Conservation (phyloP, 2,329 filamentous ascomycete species). For the Pseudocercospora crystallina region DNA sequence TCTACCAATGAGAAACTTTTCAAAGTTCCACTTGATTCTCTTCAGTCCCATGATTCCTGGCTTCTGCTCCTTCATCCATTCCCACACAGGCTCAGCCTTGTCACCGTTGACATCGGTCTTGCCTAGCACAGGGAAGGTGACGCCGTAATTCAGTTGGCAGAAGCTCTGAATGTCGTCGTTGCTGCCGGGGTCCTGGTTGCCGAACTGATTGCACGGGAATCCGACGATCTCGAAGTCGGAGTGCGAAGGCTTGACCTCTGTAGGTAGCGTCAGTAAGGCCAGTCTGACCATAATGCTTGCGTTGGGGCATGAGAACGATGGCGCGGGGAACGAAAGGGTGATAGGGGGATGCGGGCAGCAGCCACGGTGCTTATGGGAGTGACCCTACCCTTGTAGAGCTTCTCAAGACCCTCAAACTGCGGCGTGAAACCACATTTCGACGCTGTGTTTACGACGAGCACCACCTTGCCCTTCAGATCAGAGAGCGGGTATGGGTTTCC, state of each 20-base stretch:
- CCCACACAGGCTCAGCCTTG: conserved; percentile 73
- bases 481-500: conserved; percentile 69
- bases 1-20: conserved; percentile 88
- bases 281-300: neutral
- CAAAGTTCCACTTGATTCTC: conserved; percentile 98
- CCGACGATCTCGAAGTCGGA: conserved; percentile 82
- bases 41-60: conserved; percentile 84
- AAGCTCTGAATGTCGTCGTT: conserved; percentile 64
- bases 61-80: conserved; percentile 71
- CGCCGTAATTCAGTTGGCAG: conserved; percentile 93
- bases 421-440: conserved; percentile 99
- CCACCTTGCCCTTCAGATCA: conserved; percentile 83
- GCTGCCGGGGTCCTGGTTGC: conserved; percentile 78
- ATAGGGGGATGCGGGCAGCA: too few species aligned
- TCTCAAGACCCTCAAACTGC: conserved; percentile 88
- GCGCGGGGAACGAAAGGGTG: neutral
- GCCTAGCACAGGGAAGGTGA: conserved; percentile 84
- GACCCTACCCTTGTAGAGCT: conserved; percentile 69
- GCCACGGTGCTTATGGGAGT: too few species aligned
- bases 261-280: neutral
- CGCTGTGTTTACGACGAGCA: conserved; percentile 95
- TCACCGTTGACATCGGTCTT: conserved; percentile 95
- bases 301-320: neutral
- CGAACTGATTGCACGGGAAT: conserved; percentile 99
- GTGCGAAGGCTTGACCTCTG: conserved; percentile 64